These are phyloP conservation scores for Leccinum subgranulosum DNA, from an alignment of 768 basidiomycete species.

Conservation along the genomic window DNA sequence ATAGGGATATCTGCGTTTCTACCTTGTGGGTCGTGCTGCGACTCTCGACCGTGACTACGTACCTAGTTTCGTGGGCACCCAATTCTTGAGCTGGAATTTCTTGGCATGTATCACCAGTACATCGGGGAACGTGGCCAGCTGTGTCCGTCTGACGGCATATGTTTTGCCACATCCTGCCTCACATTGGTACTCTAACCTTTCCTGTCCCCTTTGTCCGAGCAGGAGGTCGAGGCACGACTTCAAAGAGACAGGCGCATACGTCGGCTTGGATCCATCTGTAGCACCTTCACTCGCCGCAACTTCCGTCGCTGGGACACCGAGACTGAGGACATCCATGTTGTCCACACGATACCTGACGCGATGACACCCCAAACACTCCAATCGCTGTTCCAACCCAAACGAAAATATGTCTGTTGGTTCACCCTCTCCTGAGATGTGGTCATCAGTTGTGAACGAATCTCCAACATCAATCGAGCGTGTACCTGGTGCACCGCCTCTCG, in stretches of 20 bases:
- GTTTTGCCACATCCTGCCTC: slow-evolving; percentile 69
- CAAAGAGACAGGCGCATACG: slow-evolving; percentile 63
- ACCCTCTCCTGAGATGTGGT: slow-evolving; percentile 5
- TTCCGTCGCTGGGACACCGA: slow-evolving; percentile 69
- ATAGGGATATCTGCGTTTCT: slow-evolving; percentile 74
- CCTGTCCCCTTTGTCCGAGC: slow-evolving; percentile 42
- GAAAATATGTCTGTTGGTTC: slow-evolving; percentile 78
- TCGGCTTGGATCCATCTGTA: slow-evolving; percentile 38
- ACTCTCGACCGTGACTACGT: slow-evolving; percentile 17
- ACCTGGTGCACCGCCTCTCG: slow-evolving; percentile 36
- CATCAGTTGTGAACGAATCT: not conserved
- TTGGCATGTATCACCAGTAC: slow-evolving; percentile 87
- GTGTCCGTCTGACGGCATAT: slow-evolving; percentile 63
- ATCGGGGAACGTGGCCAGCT: slow-evolving; percentile 85
- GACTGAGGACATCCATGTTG: slow-evolving; percentile 68
- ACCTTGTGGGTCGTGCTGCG: not conserved
- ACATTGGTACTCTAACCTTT: slow-evolving; percentile 79
- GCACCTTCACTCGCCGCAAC: slow-evolving; percentile 3
- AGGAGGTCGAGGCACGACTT: slow-evolving; percentile 58
- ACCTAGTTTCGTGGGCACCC: slow-evolving; percentile 97
- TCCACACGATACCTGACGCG: slow-evolving; percentile 84
- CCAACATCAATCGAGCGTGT: not conserved
- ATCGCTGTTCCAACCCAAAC: slow-evolving; percentile 82
- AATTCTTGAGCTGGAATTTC: slow-evolving; percentile 93
- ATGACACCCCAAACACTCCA: slow-evolving; percentile 77